These are phyloP conservation scores for Trichosporon sp. DNA, from an alignment of 1,284 basidiomycete genomes.

Conservation along the genomic window DNA sequence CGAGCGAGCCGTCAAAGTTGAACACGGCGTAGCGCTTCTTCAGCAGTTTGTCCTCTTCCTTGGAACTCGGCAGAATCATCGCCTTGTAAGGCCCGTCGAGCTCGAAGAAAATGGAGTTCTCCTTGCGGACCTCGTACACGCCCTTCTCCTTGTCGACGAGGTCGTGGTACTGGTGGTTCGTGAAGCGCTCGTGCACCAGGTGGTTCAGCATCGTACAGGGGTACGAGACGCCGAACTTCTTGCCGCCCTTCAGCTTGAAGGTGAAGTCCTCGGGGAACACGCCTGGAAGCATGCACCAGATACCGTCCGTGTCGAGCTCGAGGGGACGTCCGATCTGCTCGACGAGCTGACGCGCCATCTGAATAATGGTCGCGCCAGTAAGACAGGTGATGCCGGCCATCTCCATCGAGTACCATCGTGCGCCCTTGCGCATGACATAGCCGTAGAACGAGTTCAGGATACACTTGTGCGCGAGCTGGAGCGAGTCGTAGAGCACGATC, in stretches of 20 bases:
- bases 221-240: slow-evolving; percentile 88
- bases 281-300: slow-evolving; percentile 99
- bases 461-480: slow-evolving; percentile 99
- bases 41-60: slow-evolving; percentile 97
- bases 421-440: slow-evolving; percentile 99
- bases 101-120: slow-evolving; percentile 99
- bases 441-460: slow-evolving; percentile 99
- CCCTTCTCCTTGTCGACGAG: slow-evolving; percentile 74
- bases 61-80: slow-evolving; percentile 98
- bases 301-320: slow-evolving; percentile 97
- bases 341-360: slow-evolving; percentile 97
- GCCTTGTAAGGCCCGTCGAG: slow-evolving; percentile 97
- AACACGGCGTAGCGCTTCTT: slow-evolving; percentile 99
- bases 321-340: slow-evolving; percentile 96
- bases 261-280: slow-evolving; percentile 98
- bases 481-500: slow-evolving; percentile 98
- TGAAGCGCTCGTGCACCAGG: slow-evolving; percentile 91
- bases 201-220: slow-evolving; percentile 99
- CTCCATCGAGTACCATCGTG: slow-evolving; percentile 99
- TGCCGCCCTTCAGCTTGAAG: slow-evolving; percentile 85
- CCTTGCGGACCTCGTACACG: slow-evolving; percentile 79
- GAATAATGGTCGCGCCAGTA: slow-evolving; percentile 98
- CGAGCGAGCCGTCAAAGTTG: slow-evolving; percentile 93
- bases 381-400: slow-evolving; percentile 99
- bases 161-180: slow-evolving; percentile 97